Evolutionary conservation across 148 eudicot species (phyloP), one percentile per base, ranked within the genome.

Genomic region (Nyssa sinensis): DNA sequence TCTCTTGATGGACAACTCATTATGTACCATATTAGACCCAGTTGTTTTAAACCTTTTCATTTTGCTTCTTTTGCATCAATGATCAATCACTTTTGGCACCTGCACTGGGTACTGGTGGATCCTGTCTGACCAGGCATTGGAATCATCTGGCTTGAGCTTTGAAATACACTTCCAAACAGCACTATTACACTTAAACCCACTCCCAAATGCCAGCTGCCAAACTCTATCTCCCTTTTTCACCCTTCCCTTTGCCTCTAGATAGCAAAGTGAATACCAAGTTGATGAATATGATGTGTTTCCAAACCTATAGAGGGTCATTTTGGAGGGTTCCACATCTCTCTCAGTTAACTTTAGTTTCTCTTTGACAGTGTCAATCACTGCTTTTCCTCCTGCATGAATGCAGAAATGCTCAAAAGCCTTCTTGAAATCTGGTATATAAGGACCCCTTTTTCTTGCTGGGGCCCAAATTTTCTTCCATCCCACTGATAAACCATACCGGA

Each of bases 261-360:
- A 85, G 39, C 86, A 75, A 27, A 82, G 57, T 2, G 88, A 82
- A 53, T 85, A 80, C 88, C 88, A 85, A 1, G 86, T 85, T 2
- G 86, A 82, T 24, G 88, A 85, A 3, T 84, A 85, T 14, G 88
- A 86, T 4, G 88, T 86, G 76, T 86, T 83, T 28, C 88, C 86
- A 53, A 65, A 83, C 67, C 83, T 70, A 63, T 83, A 73, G 8
- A 82, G 65, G 7, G 86, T 85, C 88, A 82, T 82, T 60, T 80
- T 85, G 0, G 86, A 83, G 11, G 86, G 82, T 67, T 83, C 88
- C 0, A 76, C 82, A 32, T 83, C 81, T 23, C 62, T 68, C 1
- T 83, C 84, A 4, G 62, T 74, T 60, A 85, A 60, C 33, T 70
- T 78, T 8, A 83, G 55, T 23, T 49, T 70, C 14, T 58, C 76